Evolutionary conservation across 2,329 filamentous ascomycete species (phyloP).

Genomic region (Gremmenia infestans): DNA sequence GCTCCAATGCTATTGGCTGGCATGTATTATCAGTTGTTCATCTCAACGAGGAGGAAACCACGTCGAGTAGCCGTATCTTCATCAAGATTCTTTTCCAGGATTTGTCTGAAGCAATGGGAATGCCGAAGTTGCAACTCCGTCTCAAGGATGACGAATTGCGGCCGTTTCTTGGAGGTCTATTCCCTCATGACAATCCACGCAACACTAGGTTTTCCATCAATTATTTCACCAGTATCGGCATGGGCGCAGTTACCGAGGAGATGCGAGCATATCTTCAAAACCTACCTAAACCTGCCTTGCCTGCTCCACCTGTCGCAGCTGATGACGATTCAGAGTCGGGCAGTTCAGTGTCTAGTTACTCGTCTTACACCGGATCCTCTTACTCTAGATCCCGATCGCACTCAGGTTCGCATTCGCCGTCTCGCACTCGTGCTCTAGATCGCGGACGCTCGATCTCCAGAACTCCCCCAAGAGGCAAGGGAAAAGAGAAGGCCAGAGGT

Average conservation of each 20-base stretch:
- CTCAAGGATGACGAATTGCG: conserved; percentile 75
- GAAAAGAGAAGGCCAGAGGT: conserved; percentile 18
- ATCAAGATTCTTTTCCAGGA: conserved; percentile 98
- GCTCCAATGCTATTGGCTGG: conserved; percentile 87
- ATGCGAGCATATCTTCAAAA: conserved; percentile 91
- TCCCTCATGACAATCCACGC: conserved; percentile 82
- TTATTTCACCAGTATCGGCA: conserved; percentile 97
- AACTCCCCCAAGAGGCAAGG: conserved; percentile 15
- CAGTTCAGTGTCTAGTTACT: conserved; percentile 69
- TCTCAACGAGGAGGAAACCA: conserved; percentile 95
- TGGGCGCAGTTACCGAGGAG: conserved; percentile 89
- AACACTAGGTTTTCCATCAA: conserved; percentile 98
- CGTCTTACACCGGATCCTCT: conserved; percentile 63
- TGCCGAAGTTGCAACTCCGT: conserved; percentile 70
- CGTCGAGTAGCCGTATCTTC: conserved; percentile 93
- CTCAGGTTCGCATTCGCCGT: conserved; percentile 20
- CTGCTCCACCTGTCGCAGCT: conserved; percentile 55
- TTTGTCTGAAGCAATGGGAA: conserved; percentile 78
- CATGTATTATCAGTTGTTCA: conserved; percentile 80
- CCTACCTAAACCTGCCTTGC: conserved; percentile 76
- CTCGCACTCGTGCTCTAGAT: conserved; percentile 11
- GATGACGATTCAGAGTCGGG: conserved; percentile 60
- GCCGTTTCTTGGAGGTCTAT: conserved; percentile 76
- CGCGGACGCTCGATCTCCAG: conserved; percentile 20
- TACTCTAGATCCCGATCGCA: conserved; percentile 42